These are phyloP conservation scores for Gremmenia infestans DNA, from an alignment of 2,329 filamentous ascomycete genomes.

Conservation along the genomic window DNA sequence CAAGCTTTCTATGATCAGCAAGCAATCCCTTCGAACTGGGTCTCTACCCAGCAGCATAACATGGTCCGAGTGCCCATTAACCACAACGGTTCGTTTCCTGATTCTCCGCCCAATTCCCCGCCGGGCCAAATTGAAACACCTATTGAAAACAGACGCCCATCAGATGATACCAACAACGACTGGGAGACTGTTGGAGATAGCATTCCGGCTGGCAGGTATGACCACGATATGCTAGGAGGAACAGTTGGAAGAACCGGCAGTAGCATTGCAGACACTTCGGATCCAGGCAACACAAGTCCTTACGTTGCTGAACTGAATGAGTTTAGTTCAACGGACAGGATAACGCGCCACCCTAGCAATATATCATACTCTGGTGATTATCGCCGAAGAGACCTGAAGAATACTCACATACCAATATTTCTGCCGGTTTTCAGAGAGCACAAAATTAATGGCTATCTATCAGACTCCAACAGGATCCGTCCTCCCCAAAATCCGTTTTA, in stretches of 20 bases:
- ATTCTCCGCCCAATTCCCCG: constrained; percentile 10
- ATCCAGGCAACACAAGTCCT: constrained; percentile 13
- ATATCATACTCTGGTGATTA: constrained; percentile 23
- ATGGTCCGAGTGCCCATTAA: constrained; percentile 22
- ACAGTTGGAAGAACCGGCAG: constrained; percentile 22
- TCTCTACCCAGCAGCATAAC: constrained; percentile 15
- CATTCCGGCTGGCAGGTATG: constrained; percentile 5
- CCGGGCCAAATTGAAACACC: not conserved
- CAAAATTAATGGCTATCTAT: constrained; percentile 28
- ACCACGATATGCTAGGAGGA: constrained; percentile 11
- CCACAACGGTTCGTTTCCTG: constrained; percentile 18
- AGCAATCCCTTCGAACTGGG: constrained; percentile 20
- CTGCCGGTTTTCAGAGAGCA: constrained; percentile 23
- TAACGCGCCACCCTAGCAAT: constrained; percentile 26
- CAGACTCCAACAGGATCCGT: constrained; percentile 24
- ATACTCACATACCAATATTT: constrained; percentile 23
- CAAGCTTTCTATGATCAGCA: constrained; percentile 22
- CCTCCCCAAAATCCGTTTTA: constrained; percentile 11
- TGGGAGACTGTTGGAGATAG: constrained; percentile 31
- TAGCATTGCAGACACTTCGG: constrained; percentile 29
- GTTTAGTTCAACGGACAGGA: constrained; percentile 25
- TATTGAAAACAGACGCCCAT: constrained; percentile 1
- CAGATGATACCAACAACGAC: constrained; percentile 23
- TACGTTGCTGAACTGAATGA: constrained; percentile 14
- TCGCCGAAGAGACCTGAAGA: constrained; percentile 27